Base-by-base conservation (phyloP, 768 basidiomycete genomes). In the Mrakia gelida region DNA sequence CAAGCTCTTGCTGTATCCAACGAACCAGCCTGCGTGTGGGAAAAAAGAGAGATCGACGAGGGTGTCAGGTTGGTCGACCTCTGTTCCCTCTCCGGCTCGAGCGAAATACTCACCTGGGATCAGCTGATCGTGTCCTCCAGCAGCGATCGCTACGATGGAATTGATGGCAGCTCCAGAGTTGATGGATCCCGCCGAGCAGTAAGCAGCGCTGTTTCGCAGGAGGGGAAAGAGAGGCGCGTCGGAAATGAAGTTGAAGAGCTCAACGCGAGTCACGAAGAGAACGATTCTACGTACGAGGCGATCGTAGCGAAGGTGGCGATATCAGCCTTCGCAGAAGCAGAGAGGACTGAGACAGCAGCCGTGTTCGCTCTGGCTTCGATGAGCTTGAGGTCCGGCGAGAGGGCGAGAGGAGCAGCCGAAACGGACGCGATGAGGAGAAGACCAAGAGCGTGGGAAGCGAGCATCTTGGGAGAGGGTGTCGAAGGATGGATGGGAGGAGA, bases 111-210 rank as follows among this genome's bases (percentile, higher is more conserved):
- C 21, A 68, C 67, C 67, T 26, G 67, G 67, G 41, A 70, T 70
- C 18, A 70, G 67, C 67, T 41, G 34, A 41, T 70, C 67, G 34
- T 70, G 13, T 18, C 67, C 67, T 70, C 41, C 67, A 16, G 34
- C 41, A 41, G 16, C 67, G 26, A 70, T 70, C 21, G 67, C 34
- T 0, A 41, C 41, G 21, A 70, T 70, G 41, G 38, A 41, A 16
- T 41, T 41, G 38, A 23, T 26, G 23, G 67, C 67, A 41, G 67
- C 59, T 13, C 59, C 59, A 59, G 59, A 59, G 4, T 3, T 13
- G 26, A 59, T 23, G 6, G 59, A 59, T 1, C 1, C 59, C 3
- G 59, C 59, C 0, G 59, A 59, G 13, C 59, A 59, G 59, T n/a
- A 59, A 9, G 59, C 23, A 18, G 28, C 21, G 65, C 38, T 41